phyloP scores from a whole-genome alignment of 306 rosid genomes.

The Rosa multiflora region DNA sequence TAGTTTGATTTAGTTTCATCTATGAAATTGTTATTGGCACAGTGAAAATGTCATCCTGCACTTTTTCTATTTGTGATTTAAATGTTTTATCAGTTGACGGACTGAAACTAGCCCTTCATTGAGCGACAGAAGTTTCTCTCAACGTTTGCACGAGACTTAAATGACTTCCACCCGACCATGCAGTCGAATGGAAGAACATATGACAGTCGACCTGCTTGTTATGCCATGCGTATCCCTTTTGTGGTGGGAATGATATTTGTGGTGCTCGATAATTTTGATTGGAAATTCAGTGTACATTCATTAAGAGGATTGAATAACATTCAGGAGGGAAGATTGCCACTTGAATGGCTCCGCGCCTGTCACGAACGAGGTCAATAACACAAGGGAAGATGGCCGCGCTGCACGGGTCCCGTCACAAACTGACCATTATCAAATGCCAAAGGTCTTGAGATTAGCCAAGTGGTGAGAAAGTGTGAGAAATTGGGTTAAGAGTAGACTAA shows the following conservation, averaged over 20 bases:
- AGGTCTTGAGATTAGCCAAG: background rate
- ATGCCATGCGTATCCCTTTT: background rate
- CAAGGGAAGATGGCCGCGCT: background rate
- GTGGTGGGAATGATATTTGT: background rate
- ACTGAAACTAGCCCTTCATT: background rate
- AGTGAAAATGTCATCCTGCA: background rate
- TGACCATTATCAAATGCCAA: background rate
- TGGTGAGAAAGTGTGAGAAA: background rate
- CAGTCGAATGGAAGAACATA: background rate
- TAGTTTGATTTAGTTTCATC: background rate
- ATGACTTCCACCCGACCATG: background rate
- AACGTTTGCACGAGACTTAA: background rate
- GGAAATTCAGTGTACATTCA: too few relatives aligned
- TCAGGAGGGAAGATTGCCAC: background rate
- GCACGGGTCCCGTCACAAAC: background rate
- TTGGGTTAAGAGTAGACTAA: background rate
- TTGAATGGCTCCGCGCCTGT: background rate
- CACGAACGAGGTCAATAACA: background rate
- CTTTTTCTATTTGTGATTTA: background rate
- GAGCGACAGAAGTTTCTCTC: background rate
- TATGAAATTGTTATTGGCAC: conserved; percentile 1
- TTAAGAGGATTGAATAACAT: background rate
- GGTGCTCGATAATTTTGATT: background rate
- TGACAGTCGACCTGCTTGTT: background rate
- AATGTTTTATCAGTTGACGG: background rate